These are phyloP conservation scores for Niveomyces coronatus DNA, from an alignment of 2,329 filamentous ascomycete genomes.

Conservation along the genomic window DNA sequence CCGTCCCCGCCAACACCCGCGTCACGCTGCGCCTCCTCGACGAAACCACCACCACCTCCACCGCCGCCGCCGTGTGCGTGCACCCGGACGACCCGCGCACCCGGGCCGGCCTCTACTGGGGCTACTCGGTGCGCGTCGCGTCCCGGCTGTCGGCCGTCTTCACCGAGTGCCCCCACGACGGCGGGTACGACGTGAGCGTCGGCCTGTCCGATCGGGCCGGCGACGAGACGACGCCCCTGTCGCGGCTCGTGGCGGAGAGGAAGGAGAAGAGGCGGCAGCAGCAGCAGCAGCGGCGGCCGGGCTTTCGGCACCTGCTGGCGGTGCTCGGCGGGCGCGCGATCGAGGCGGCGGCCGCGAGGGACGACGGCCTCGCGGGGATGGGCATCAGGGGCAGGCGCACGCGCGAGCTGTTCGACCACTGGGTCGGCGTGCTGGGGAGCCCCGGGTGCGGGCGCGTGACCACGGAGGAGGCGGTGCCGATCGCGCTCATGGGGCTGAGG, in stretches of 20 bases:
- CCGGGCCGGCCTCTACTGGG: constrained; percentile 79
- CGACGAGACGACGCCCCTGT: constrained; percentile 35
- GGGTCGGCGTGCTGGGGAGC: constrained; percentile 70
- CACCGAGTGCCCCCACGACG: constrained; percentile 63
- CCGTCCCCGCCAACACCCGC: constrained; percentile 59
- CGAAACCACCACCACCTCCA: too few species aligned
- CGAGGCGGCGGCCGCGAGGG: constrained; percentile 61
- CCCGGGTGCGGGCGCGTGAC: constrained; percentile 76
- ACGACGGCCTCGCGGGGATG: constrained; percentile 43
- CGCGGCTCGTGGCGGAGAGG: constrained; percentile 32
- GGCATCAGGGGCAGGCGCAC: constrained; percentile 55
- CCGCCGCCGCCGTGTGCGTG: constrained; percentile 56
- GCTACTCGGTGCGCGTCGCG: constrained; percentile 61
- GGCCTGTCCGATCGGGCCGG: constrained; percentile 80
- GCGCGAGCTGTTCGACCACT: constrained; percentile 68
- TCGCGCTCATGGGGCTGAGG: constrained; percentile 61
- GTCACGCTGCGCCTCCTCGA: constrained; percentile 59
- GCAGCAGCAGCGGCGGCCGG: neutral
- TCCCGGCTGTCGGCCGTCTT: constrained; percentile 61
- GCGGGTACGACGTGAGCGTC: constrained; percentile 73
- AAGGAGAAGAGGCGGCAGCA: constrained; percentile 19
- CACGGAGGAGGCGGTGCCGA: constrained; percentile 74
- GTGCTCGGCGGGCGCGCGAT: constrained; percentile 75
- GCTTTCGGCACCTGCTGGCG: constrained; percentile 62
- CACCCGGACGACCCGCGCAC: constrained; percentile 59